Evolutionary conservation across 2,329 filamentous ascomycete genomes (phyloP).

Genomic region (Trichoderma cornu-damae): DNA sequence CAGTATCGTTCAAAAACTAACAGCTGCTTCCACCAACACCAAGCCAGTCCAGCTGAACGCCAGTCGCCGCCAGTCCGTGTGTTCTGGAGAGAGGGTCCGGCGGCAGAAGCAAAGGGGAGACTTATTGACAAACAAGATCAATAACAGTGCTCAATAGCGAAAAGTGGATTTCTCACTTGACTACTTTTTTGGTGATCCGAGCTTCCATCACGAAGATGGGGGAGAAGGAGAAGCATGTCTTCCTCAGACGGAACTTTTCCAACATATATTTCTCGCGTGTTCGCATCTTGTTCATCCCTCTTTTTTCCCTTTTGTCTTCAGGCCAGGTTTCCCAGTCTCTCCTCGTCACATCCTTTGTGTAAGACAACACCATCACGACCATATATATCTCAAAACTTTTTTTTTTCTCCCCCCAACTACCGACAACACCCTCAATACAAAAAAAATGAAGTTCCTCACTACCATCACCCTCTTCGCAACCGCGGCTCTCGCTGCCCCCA

Average conservation of each 20-base stretch:
- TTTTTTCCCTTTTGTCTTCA: not conserved
- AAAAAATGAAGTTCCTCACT: slow-evolving; percentile 30
- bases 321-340: not conserved
- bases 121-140: slow-evolving; percentile 14
- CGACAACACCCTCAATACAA: not conserved
- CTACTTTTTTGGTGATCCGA: slow-evolving; percentile 2
- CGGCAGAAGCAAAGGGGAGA: not conserved
- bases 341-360: not conserved
- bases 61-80: not conserved
- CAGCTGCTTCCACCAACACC: not conserved
- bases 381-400: no score
- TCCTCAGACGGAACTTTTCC: not conserved
- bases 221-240: not conserved
- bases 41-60: not conserved
- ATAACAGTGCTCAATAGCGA: slow-evolving; percentile 12
- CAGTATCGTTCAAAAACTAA: not conserved
- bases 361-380: not conserved
- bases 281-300: not conserved
- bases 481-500: slow-evolving; percentile 21
- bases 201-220: not conserved
- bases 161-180: not conserved
- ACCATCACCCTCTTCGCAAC: slow-evolving; percentile 25
- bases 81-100: not conserved
- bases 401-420: no score
- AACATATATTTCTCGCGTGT: slow-evolving; percentile 2